These are phyloP conservation scores for Amanita inopinata DNA, from an alignment of 768 basidiomycete species.

Conservation along the genomic window DNA sequence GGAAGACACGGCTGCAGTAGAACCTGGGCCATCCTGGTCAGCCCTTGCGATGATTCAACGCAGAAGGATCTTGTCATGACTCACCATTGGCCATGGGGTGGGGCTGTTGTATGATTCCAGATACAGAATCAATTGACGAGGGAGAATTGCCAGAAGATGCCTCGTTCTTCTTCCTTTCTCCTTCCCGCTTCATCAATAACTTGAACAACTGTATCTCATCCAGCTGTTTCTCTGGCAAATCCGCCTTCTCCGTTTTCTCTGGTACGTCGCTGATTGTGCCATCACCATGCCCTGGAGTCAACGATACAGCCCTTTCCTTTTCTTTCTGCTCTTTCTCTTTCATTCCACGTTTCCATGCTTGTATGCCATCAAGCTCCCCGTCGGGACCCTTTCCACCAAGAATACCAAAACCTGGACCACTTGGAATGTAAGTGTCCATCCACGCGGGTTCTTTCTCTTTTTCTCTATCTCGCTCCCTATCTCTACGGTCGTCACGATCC, in stretches of 20 bases:
- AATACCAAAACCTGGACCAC: constrained; percentile 44
- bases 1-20: neutral
- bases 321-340: constrained; percentile 65
- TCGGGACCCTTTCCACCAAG: constrained; percentile 49
- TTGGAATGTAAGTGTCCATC: constrained; percentile 85
- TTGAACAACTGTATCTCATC: constrained; percentile 84
- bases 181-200: constrained; percentile 73
- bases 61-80: too few species aligned
- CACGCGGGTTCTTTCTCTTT: constrained; percentile 85
- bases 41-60: too few species aligned
- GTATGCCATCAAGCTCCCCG: constrained; percentile 75
- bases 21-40: neutral
- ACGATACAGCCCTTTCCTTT: constrained; percentile 21
- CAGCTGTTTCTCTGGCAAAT: constrained; percentile 31
- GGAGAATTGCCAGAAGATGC: constrained; percentile 8
- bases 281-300: constrained; percentile 7
- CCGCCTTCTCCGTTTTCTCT: constrained; percentile 14
- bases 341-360: constrained; percentile 80
- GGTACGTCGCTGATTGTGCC: constrained; percentile 7
- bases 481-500: constrained; percentile 38
- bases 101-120: too few species aligned
- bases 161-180: constrained; percentile 34
- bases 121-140: neutral
- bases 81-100: too few species aligned
- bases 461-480: constrained; percentile 33